Evolutionary conservation across 805 yeast genomes (phyloP), one percentile per base, ranked within the genome.

Genomic region (Candida tibetensis): DNA sequence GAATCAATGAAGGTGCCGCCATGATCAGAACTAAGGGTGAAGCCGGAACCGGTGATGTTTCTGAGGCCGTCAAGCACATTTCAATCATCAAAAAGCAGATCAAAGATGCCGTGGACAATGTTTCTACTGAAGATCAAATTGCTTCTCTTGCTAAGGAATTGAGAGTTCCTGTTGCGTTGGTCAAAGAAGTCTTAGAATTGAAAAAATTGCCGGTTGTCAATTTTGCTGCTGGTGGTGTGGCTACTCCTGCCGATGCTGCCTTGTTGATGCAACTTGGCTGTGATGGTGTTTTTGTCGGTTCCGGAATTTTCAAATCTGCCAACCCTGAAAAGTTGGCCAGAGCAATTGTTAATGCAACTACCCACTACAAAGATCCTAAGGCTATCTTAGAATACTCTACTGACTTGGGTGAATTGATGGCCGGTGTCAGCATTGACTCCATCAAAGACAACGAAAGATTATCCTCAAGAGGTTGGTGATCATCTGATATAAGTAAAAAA

Each of bases 221-320:
- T 66, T 85, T 85, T 55, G 91, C 93, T 28, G 93, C 93, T 19
- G 95, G 95, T 30, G 95, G 95, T 42, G 82, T 85, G 36, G 93
- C 95, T 7, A 82, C 95, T 9, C 95, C 95, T 23, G 81, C 90
- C 6, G 95, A 85, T 60, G 95, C 95, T 17, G 93, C 93, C 15
- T 64, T 85, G 46, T 79, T 86, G 60, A 85, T 85, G 88, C 83
- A 81, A 55, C 62, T 81, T 44, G 88, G 88, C n/a, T 79, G 84
- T 52, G 88, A 82, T 55, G 88, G 88, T 44, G 84, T 82, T 21
- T 82, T 82, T 51, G 88, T 81, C 18, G 87, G 87, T 14, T 80
- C 87, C 3, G 93, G 93, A 17, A 84, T 84, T 46, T 85, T 84
- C 76, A 79, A 80, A 60, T 79, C 88, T 29, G 69, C 74, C 42